Base-by-base conservation (phyloP, 306 rosid genomes). In the Albizia julibrissin region DNA sequence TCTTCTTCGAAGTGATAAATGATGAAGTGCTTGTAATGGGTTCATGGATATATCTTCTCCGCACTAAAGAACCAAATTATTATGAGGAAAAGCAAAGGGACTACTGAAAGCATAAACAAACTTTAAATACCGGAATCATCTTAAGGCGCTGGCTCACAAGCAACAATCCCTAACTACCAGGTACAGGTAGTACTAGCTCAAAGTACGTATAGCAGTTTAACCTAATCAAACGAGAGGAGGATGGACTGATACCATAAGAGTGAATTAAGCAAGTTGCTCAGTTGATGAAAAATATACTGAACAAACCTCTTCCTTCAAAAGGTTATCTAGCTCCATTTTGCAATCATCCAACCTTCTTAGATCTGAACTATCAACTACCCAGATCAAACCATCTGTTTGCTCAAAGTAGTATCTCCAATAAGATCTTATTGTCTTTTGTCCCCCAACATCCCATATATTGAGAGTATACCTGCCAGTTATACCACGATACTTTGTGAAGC, bases 391-490 rank as follows among this genome's bases (percentile, higher is more conserved):
- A 87, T 94, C 97, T 29, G 97, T 94, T 84, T 87, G 94, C 94
- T 94, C 97, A 83, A 90, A 92, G 86, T 94, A 94, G 90, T 94
- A 90, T 86, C 97, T 90, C 97, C 97, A 91, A 66, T 92, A 94
- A 22, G 98, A 94, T 89, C 98, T 87, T 80, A 94, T 94, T 7
- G 98, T 92, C 70, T 92, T 92, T 44, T 92, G 98, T 58, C 98
- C 77, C 18, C 98, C 97, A 64, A 94, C 95, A 87, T 94, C 98
- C 89, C 89, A 87, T 69, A 87, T 92, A 83, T 94, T 94, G 49
- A 94, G 94, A 18, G 87, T 86, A 83, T 94, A 94, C 92, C 95
- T 94, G 86, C 66, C 86, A 37, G 40, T 6, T 16, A 74, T 8
- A 34, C 4, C 11, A 77, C 21, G 64, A 46, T 54, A 74, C 58